A percentile compares a stretch with the other conserved stretches of the same genome.
These are phyloP conservation scores for Durio zibethinus DNA, from an alignment of 345 rosid species.

Conservation along the genomic window DNA sequence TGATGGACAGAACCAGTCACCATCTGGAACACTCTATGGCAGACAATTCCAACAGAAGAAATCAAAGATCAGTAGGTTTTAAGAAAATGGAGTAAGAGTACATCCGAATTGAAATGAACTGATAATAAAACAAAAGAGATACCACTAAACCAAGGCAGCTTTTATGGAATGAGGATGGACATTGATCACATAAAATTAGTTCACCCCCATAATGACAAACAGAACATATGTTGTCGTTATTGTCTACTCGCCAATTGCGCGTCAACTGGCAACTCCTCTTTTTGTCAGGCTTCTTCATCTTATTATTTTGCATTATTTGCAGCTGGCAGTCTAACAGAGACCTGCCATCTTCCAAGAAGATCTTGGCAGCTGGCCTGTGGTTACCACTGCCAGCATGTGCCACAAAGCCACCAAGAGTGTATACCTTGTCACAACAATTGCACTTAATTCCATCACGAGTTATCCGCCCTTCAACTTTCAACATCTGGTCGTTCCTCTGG, in stretches of 20 bases:
- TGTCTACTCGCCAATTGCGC: slow-evolving; percentile 30
- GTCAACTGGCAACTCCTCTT: slow-evolving; percentile 26
- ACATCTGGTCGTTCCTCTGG: slow-evolving; percentile 23
- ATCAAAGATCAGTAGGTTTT: background rate
- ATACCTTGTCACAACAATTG: slow-evolving; percentile 53
- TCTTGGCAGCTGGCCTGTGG: slow-evolving; percentile 46
- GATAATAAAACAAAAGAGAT: slow-evolving; percentile 12
- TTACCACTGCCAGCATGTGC: slow-evolving; percentile 47
- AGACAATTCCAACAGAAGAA: slow-evolving; percentile 16
- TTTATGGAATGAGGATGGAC: slow-evolving; percentile 85
- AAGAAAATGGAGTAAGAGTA: background rate
- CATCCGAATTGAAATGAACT: background rate
- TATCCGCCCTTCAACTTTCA: slow-evolving; percentile 50
- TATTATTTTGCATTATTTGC: slow-evolving; percentile 29
- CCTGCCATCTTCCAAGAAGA: slow-evolving; percentile 72
- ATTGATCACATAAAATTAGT: slow-evolving; percentile 65
- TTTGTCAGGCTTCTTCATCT: slow-evolving; percentile 21
- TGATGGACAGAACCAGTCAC: slow-evolving; percentile 86
- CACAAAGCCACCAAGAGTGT: slow-evolving; percentile 46
- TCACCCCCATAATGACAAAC: slow-evolving; percentile 82
- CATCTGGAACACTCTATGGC: slow-evolving; percentile 63
- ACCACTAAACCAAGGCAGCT: slow-evolving; percentile 70
- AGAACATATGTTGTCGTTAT: slow-evolving; percentile 63
- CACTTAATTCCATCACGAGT: slow-evolving; percentile 70
- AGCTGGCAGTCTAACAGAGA: slow-evolving; percentile 65